Conservation (phyloP, 2,329 filamentous ascomycete species). For the Verticillium alfalfae region DNA sequence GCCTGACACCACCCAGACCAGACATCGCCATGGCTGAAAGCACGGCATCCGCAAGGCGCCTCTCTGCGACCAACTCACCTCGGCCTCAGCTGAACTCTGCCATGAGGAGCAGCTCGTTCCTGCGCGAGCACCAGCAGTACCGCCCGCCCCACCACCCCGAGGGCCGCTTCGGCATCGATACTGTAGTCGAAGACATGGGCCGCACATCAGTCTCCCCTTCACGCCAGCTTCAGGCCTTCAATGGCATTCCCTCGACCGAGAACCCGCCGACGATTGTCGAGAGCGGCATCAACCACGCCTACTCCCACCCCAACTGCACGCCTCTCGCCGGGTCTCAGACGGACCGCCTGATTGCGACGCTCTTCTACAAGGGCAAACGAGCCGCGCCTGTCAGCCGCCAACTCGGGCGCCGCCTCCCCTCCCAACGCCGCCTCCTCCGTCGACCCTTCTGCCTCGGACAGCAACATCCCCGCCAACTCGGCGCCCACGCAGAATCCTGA, state of each 20-base stretch:
- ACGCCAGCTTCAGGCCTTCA: slow-evolving; percentile 44
- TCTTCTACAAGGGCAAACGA: slow-evolving; percentile 53
- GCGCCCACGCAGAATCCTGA: slow-evolving; percentile 53
- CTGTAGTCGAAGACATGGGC: slow-evolving; percentile 53
- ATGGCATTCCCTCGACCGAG: slow-evolving; percentile 54
- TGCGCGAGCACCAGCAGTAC: slow-evolving; percentile 60
- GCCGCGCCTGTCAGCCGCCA: slow-evolving; percentile 4
- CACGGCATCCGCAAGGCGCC: slow-evolving; percentile 17
- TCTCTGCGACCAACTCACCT: slow-evolving; percentile 20
- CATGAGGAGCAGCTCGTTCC: slow-evolving; percentile 57
- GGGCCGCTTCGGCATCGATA: slow-evolving; percentile 57
- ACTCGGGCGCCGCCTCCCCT: slow-evolving; percentile 26
- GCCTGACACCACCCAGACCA: neutral
- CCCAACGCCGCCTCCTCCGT: slow-evolving; percentile 21
- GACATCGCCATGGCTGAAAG: slow-evolving; percentile 22
- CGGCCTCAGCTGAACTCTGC: slow-evolving; percentile 42
- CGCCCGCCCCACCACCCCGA: slow-evolving; percentile 50
- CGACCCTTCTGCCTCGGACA: slow-evolving; percentile 27
- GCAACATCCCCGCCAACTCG: slow-evolving; percentile 46
- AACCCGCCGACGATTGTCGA: slow-evolving; percentile 56
- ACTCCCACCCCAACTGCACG: slow-evolving; percentile 59
- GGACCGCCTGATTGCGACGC: slow-evolving; percentile 53
- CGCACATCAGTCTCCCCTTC: slow-evolving; percentile 30
- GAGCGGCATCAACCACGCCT: slow-evolving; percentile 55
- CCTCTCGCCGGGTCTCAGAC: slow-evolving; percentile 40